These are phyloP conservation scores for Rhizophagus clarus DNA, from an alignment of 192 early-diverging fungal genomes.

Conservation along the genomic window DNA sequence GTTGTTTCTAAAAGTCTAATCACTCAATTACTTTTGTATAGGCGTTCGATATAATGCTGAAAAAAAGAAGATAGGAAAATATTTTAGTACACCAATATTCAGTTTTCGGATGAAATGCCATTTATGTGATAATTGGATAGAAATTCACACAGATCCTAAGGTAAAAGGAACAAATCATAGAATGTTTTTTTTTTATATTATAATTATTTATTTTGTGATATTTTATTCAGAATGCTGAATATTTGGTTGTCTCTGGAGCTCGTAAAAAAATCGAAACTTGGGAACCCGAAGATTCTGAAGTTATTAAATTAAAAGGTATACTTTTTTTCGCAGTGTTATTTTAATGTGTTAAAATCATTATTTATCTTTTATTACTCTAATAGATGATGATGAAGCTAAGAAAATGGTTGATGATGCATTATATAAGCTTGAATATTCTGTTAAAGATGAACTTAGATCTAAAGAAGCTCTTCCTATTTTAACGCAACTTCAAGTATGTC, in stretches of 20 bases:
- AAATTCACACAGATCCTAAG: constrained; percentile 95
- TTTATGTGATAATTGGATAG: constrained; percentile 81
- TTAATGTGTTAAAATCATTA: neutral
- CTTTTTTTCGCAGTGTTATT: neutral
- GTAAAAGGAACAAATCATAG: constrained; percentile 38
- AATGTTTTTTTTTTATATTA: neutral
- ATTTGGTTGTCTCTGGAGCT: constrained; percentile 72
- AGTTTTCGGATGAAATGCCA: constrained; percentile 95
- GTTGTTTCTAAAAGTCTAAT: no score
- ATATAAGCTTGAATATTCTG: constrained; percentile 62
- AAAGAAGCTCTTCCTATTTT: constrained; percentile 51
- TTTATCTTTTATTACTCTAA: no score
- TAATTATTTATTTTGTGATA: neutral
- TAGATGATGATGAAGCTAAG: constrained; percentile 53
- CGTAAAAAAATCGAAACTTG: constrained; percentile 75
- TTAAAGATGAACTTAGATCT: constrained; percentile 52
- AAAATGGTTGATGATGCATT: constrained; percentile 52
- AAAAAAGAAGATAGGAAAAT: constrained; percentile 90
- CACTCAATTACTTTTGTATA: neutral
- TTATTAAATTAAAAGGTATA: constrained; percentile 62
- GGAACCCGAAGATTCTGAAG: constrained; percentile 65
- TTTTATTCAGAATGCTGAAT: constrained; percentile 60
- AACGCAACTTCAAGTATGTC: constrained; percentile 48
- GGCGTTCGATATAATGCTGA: constrained; percentile 96
- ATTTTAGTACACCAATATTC: constrained; percentile 83